phyloP scores from a whole-genome alignment of 331 rosid genomes.

The Rosa hybrid region DNA sequence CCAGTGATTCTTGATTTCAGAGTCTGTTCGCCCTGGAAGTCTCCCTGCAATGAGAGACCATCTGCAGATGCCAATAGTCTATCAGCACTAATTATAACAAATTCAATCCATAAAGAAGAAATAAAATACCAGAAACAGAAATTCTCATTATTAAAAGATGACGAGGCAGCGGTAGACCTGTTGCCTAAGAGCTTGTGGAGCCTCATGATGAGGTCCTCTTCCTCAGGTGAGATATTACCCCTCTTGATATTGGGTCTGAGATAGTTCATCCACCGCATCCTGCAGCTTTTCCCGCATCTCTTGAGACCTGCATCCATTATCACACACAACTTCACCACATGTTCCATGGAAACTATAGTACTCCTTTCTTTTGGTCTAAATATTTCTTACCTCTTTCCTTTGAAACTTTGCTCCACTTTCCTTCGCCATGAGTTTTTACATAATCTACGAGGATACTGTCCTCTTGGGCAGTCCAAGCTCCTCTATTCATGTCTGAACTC shows the following conservation, averaged over 20 bases:
- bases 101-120: background rate
- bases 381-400: background rate
- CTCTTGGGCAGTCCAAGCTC: background rate
- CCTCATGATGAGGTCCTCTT: background rate
- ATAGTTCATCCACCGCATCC: background rate
- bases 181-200: background rate
- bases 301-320: background rate
- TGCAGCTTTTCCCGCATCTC: slow-evolving; percentile 4
- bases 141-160: background rate
- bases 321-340: background rate
- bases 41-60: slow-evolving; percentile 1
- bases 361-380: background rate
- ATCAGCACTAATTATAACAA: background rate
- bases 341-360: background rate
- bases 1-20: slow-evolving; percentile 7
- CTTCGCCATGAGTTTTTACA: background rate
- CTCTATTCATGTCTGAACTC: background rate
- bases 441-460: background rate
- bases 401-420: background rate
- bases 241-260: background rate
- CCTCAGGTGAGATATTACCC: background rate
- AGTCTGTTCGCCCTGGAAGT: slow-evolving; percentile 4
- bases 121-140: background rate
- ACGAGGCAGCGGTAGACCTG: background rate
- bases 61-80: background rate